These are phyloP conservation scores for Metarhizium anisopliae DNA, from an alignment of 2,329 filamentous ascomycete species.

Conservation along the genomic window DNA sequence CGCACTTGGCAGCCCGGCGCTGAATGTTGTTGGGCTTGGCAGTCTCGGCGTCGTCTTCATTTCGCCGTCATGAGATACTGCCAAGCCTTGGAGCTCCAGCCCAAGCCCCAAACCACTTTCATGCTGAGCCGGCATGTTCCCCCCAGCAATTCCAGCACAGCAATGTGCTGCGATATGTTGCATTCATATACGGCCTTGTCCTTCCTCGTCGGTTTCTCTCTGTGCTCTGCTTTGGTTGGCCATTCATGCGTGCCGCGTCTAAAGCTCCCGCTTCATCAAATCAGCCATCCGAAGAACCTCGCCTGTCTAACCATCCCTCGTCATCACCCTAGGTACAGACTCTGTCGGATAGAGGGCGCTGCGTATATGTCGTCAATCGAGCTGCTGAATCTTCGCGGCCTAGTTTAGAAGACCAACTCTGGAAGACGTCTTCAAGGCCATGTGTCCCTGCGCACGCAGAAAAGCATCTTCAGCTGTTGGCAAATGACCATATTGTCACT, in stretches of 20 bases:
- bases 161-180: neutral
- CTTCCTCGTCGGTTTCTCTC: neutral
- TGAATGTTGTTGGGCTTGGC: slow-evolving; percentile 10
- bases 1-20: slow-evolving; percentile 1
- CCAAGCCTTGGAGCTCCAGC: slow-evolving; percentile 11
- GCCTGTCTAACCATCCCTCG: neutral
- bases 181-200: neutral
- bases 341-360: neutral
- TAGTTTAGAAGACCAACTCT: neutral
- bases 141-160: neutral
- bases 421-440: neutral
- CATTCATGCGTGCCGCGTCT: neutral
- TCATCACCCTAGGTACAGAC: neutral
- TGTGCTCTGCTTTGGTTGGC: neutral
- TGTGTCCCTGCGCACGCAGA: neutral
- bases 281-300: too few species aligned
- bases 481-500: neutral
- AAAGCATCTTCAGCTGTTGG: neutral
- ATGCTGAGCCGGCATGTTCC: slow-evolving; percentile 1
- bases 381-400: neutral
- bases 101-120: neutral
- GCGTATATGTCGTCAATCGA: neutral
- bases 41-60: slow-evolving; percentile 11
- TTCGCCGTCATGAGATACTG: slow-evolving; percentile 7
- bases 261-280: too few species aligned